Base-by-base conservation (phyloP, 169 alveolate species). In the Plasmodium cynomolgi region DNA sequence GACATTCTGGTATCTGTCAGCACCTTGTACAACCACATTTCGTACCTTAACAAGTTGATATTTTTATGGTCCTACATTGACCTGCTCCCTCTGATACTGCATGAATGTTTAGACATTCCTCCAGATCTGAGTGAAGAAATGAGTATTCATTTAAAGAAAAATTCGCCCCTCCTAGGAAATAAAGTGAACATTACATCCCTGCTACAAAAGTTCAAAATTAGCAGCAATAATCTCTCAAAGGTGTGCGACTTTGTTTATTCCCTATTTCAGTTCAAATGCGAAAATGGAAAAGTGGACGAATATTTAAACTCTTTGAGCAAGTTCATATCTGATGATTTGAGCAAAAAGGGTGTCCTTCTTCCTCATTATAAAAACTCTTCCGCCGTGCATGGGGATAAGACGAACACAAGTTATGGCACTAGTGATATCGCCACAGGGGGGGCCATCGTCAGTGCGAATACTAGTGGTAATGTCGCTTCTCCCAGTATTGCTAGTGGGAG, bases 1-100 rank as follows among this genome's bases (percentile, higher is more conserved):
- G 94, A 90, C 37, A 90, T 90, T 37, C 33, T 90, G 13, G 94
- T 90, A 90, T 90, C 94, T 15, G 54, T 90, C 17, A 79, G 34
- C 37, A 62, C 91, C 31, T 81, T 90, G 73, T 90, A 68, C 23
- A 81, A 80, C 37, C 91, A 81, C 33, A 41, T 68, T 39, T 62
- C 83, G 4, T 31, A 54, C 72, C 72, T 79, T 41, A 88, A 79
- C 44, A 90, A 81, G 34, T 58, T 90, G 29, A 41, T 90, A 47
- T 90, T 90, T 81, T 13, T 80, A 9, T 90, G 94, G 94, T 90
- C 94, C 20, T 90, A 90, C 50, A 81, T 90, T 20, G 94, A 90
- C 73, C 73, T 90, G 2, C 74, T 90, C 7, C 84, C 83, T 17
- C 39, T 90, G 26, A 90, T 90, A 68, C 83, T 90, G 13, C 81